Base-by-base conservation (phyloP, 2,329 filamentous ascomycete species). In the Ramularia collo-cygni region DNA sequence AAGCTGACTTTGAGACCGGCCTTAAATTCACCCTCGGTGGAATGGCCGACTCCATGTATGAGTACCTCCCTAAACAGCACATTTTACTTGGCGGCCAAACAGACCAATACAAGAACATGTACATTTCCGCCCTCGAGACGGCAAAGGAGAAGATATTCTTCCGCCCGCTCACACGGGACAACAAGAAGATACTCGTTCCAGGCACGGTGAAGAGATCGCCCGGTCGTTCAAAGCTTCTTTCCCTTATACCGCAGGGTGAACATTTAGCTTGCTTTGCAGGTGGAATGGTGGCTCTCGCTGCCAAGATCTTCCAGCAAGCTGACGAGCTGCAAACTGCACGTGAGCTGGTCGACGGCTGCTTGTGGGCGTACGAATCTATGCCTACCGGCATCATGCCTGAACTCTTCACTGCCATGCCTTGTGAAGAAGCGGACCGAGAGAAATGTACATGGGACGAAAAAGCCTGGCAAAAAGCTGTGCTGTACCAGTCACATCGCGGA, bases 221-320 rank as follows among this genome's bases (percentile, higher is more conserved):
- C 10, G 21, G 21, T 24, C 44, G 36, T 15, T 13, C 40, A 8
- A 43, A 29, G 7, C 44, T 41, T n/a, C 39, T 37, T 29, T 44
- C 43, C 28, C 42, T 52, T 9, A 30, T 42, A 18, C 49, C 49
- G 13, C 39, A 43, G 24, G 49, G 40, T 6, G 49, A 52, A 28
- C 49, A 52, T 56, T 65, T 85, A 2, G 73, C 74, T 3, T 88
- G 83, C 60, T 89, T 85, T 55, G 68, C 75, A 3, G 83, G 83
- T 4, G 83, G 82, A 4, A 80, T 83, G 68, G 79, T 84, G 32
- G 82, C 70, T 1, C 70, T 88, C 24, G 79, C 75, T 2, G 77
- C 2, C 74, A 73, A 46, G 46, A 66, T 86, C 26, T 76, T 84
- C 48, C 53, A 68, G 34, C 66, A 64, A 1, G 65, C 67, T 1